Evolutionary conservation across 2,329 filamentous ascomycete species (phyloP).

Genomic region (Pseudovirgaria hyperparasitica): DNA sequence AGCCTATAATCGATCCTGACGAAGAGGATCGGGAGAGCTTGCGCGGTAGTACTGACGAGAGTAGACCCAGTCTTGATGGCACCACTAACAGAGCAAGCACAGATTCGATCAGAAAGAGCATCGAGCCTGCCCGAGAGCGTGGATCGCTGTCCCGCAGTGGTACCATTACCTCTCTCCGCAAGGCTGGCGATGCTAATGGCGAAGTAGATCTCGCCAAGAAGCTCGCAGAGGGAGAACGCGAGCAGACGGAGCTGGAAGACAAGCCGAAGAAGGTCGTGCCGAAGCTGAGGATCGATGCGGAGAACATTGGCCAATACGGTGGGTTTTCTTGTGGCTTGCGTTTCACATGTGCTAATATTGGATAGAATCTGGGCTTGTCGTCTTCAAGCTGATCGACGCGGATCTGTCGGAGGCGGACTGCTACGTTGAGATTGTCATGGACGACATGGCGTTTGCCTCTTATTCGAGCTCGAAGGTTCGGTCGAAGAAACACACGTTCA

Average conservation of each 20-base stretch:
- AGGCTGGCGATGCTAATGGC: conserved; percentile 13
- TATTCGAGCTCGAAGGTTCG: conserved; percentile 71
- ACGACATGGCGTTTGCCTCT: conserved; percentile 86
- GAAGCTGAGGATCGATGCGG: conserved; percentile 64
- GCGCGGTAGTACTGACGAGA: conserved; percentile 6
- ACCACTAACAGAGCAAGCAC: not conserved
- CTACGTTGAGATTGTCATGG: conserved; percentile 78
- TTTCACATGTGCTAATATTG: conserved; percentile 19
- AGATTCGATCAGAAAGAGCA: conserved; percentile 1
- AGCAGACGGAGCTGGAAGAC: conserved; percentile 34
- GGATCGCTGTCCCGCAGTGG: conserved; percentile 21
- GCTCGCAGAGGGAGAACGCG: conserved; percentile 33
- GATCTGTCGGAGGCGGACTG: conserved; percentile 66
- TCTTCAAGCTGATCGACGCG: conserved; percentile 88
- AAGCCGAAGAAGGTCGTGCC: conserved; percentile 50
- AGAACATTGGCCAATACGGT: conserved; percentile 72
- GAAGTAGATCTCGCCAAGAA: conserved; percentile 30
- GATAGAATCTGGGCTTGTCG: conserved; percentile 74
- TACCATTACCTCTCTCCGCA: conserved; percentile 28
- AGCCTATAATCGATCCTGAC: conserved; percentile 80
- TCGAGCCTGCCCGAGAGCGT: not conserved
- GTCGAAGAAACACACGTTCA: conserved; percentile 57
- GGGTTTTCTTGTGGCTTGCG: conserved; percentile 16
- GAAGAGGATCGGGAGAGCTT: conserved; percentile 49
- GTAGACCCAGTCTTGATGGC: conserved; percentile 9